Base-by-base conservation (phyloP, 2,329 filamentous ascomycete genomes). In the Cordyceps sp. region DNA sequence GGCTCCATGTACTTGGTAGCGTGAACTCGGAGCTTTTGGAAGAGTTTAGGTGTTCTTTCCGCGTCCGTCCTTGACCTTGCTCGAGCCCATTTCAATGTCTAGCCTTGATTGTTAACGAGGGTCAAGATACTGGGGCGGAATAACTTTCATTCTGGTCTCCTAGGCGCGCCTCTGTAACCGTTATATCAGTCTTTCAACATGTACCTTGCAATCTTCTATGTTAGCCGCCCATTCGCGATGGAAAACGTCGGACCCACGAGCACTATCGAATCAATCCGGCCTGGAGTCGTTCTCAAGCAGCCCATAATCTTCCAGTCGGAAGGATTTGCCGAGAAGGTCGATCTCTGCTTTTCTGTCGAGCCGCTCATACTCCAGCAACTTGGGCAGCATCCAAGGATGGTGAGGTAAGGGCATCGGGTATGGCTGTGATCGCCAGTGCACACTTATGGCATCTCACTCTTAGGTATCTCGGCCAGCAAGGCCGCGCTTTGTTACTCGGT, bases 321-420 rank as follows among this genome's bases (percentile, higher is more conserved):
- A 23, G 31, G 29, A 1, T 13, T 33, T 23, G 19, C 18, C 26
- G 25, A 33, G 14, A 33, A 17, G 16, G 31, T 33, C 31, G 18
- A 33, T 17, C 18, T 33, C 20, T 33, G 31, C 26, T 33, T 33
- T 19, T 33, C 31, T 23, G 31, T 28, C 25, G 31, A 33, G 31
- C 31, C 31, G 31, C 31, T 33, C 25, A 33, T 33, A 23, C 14
- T 33, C 25, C 19, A 33, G 16, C 25, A 19, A 23, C 26, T 33
- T 14, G 31, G 31, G n/a, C 25, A 27, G 23, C 31, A 33, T 29
- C 31, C 31, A 18, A 33, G 31, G 10, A 29, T 33, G n/a, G 31
- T 33, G 7, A 32, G 12, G 30, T 31, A 21, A 22, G 31, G n/a
- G 14, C 16, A 32, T 8, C 9, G 9, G 10, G 13, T 28, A 17